These are phyloP conservation scores for Wickerhamomyces sydowiorum DNA, from an alignment of 805 yeast genomes.

Conservation along the genomic window DNA sequence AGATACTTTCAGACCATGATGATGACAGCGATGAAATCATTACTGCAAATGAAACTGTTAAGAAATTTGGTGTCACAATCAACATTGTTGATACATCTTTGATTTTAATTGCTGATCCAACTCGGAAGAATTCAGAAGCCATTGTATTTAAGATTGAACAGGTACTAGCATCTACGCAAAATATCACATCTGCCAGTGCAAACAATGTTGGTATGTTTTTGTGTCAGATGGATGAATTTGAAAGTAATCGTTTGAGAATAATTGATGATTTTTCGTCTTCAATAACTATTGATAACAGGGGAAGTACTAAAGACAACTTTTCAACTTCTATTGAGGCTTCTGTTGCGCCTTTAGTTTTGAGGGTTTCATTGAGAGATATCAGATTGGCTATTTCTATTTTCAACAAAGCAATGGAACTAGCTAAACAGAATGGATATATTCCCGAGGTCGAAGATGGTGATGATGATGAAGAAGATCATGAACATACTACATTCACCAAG, in stretches of 20 bases:
- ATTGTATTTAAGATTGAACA: constrained; percentile 87
- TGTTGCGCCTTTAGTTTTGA: constrained; percentile 72
- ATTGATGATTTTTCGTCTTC: constrained; percentile 87
- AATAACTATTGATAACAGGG: constrained; percentile 64
- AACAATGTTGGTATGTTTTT: constrained; percentile 84
- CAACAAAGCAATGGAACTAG: constrained; percentile 60
- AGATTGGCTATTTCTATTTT: constrained; percentile 70
- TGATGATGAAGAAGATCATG: constrained; percentile 11
- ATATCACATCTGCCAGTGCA: constrained; percentile 59
- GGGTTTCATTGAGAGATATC: constrained; percentile 85
- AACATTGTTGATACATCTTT: constrained; percentile 75
- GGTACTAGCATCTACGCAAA: constrained; percentile 61
- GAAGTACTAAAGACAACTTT: constrained; percentile 51
- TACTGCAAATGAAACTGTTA: constrained; percentile 2
- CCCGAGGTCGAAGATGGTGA: constrained; percentile 12
- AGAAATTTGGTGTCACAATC: constrained; percentile 48
- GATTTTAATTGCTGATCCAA: constrained; percentile 75
- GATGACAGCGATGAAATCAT: constrained; percentile 3
- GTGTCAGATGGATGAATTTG: constrained; percentile 63
- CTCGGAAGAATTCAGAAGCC: constrained; percentile 68
- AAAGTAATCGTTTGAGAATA: constrained; percentile 60
- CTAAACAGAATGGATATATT: constrained; percentile 16
- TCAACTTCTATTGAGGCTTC: constrained; percentile 63
- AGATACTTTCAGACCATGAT: constrained; percentile 8
- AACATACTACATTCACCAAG: constrained; percentile 43